phyloP scores from a whole-genome alignment of 805 yeast species.

The Nakazawaea populi region DNA sequence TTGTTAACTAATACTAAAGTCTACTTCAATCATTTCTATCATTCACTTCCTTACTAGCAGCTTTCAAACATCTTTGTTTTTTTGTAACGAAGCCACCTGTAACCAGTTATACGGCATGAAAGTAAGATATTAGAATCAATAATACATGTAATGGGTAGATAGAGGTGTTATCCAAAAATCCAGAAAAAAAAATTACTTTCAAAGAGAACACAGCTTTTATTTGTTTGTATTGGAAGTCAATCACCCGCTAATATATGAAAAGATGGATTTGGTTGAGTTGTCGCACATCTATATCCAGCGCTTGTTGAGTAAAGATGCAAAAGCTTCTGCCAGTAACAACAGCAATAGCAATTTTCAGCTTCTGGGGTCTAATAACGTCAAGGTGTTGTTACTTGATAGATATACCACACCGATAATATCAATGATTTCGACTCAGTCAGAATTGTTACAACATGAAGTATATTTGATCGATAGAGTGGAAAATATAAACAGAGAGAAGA shows the following conservation, averaged over 20 bases:
- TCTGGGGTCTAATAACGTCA: constrained; percentile 32
- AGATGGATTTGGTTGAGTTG: constrained; percentile 43
- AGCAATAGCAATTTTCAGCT: constrained; percentile 14
- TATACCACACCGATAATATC: constrained; percentile 80
- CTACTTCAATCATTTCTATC: too few species aligned
- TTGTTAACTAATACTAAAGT: too few species aligned
- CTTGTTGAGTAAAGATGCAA: constrained; percentile 19
- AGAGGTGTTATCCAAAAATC: too few species aligned
- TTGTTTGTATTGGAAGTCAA: background rate
- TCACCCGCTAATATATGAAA: background rate
- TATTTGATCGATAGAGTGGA: constrained; percentile 72
- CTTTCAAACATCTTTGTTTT: too few species aligned
- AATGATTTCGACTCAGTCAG: constrained; percentile 85
- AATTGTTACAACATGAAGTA: constrained; percentile 75
- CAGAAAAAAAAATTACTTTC: background rate
- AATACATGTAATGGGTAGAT: too few species aligned
- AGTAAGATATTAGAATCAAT: too few species aligned
- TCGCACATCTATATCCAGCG: constrained; percentile 38
- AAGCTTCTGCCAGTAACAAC: constrained; percentile 7
- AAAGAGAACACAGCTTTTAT: background rate
- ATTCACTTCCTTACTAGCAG: too few species aligned
- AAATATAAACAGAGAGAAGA: constrained; percentile 52
- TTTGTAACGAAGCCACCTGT: too few species aligned
- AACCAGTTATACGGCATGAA: too few species aligned
- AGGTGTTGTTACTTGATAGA: constrained; percentile 73